A percentile compares a stretch with the other conserved stretches of the same genome.
phyloP scores from a whole-genome alignment of 352 stramenopile species.

The Pythium dissotocum region DNA sequence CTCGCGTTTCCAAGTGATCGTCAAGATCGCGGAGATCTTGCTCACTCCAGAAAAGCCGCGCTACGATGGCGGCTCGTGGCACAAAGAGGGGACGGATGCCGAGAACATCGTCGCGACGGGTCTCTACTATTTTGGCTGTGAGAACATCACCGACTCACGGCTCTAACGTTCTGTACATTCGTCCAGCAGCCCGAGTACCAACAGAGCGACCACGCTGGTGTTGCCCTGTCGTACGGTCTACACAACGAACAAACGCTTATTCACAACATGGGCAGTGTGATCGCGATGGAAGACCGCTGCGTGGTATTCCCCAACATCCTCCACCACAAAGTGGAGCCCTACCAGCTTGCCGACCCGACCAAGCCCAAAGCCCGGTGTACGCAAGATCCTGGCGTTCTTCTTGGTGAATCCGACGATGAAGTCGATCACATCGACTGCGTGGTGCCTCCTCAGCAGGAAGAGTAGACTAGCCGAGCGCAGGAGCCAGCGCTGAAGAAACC shows the following conservation, averaged over 20 bases:
- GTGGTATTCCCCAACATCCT: constrained; percentile 38
- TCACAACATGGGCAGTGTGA: constrained; percentile 25
- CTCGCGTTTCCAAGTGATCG: constrained; percentile 32
- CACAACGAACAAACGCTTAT: neutral
- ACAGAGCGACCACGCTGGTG: too few species aligned
- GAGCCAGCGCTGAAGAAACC: neutral
- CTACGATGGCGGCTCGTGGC: too few species aligned
- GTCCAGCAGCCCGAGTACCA: constrained; percentile 4
- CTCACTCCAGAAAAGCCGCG: too few species aligned
- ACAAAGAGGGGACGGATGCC: constrained; percentile 32
- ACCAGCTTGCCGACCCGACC: constrained; percentile 25
- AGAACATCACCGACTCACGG: constrained; percentile 39
- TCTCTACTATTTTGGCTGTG: constrained; percentile 38
- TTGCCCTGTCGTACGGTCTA: constrained; percentile 19
- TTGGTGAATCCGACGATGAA: constrained; percentile 24
- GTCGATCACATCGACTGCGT: constrained; percentile 29
- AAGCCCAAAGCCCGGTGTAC: constrained; percentile 24
- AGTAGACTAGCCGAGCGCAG: constrained; percentile 17
- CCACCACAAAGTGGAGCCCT: constrained; percentile 34
- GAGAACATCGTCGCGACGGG: constrained; percentile 39
- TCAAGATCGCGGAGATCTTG: constrained; percentile 37
- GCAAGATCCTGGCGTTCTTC: constrained; percentile 43
- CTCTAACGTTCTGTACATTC: constrained; percentile 31
- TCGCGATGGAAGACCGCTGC: constrained; percentile 19
- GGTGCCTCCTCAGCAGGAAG: constrained; percentile 35